Evolutionary conservation across 768 basidiomycete genomes (phyloP).

Genomic region (Suillus subalutaceus): DNA sequence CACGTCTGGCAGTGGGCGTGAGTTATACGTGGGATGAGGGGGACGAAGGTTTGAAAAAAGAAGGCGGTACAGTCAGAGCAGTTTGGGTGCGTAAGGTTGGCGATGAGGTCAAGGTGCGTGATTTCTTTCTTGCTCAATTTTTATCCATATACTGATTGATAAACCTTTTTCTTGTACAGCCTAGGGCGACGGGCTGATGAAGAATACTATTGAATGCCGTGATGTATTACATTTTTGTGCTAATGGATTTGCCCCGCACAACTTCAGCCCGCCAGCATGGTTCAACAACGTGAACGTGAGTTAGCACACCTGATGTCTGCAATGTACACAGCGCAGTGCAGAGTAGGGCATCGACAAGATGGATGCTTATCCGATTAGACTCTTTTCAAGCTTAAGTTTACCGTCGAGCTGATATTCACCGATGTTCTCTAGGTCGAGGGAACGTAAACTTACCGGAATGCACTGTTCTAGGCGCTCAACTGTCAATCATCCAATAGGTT

Average conservation of each 20-base stretch:
- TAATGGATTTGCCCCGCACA: neutral
- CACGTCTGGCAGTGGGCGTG: slow-evolving; percentile 78
- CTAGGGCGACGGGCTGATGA: slow-evolving; percentile 18
- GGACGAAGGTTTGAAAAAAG: slow-evolving; percentile 67
- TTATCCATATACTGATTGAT: neutral
- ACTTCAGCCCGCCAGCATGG: neutral
- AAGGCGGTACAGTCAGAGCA: slow-evolving; percentile 51
- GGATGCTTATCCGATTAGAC: neutral
- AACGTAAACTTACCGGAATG: neutral
- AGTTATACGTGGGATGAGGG: slow-evolving; percentile 94
- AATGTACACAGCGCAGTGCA: neutral
- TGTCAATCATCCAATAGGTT: neutral
- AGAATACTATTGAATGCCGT: neutral
- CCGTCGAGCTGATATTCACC: neutral
- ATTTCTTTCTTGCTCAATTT: neutral
- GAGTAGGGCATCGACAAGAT: neutral
- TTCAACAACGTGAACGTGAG: neutral
- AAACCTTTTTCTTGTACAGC: slow-evolving; percentile 12
- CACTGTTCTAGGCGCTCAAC: neutral
- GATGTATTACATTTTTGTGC: slow-evolving; percentile 1
- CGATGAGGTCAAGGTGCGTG: slow-evolving; percentile 75
- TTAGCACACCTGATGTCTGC: neutral
- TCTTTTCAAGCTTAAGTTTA: neutral
- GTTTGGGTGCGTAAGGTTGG: slow-evolving; percentile 66
- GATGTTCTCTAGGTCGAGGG: neutral